A percentile compares a stretch with the other conserved stretches of the same genome.
These are phyloP conservation scores for Hygrophorus russula DNA, from an alignment of 768 basidiomycete species.

Conservation along the genomic window DNA sequence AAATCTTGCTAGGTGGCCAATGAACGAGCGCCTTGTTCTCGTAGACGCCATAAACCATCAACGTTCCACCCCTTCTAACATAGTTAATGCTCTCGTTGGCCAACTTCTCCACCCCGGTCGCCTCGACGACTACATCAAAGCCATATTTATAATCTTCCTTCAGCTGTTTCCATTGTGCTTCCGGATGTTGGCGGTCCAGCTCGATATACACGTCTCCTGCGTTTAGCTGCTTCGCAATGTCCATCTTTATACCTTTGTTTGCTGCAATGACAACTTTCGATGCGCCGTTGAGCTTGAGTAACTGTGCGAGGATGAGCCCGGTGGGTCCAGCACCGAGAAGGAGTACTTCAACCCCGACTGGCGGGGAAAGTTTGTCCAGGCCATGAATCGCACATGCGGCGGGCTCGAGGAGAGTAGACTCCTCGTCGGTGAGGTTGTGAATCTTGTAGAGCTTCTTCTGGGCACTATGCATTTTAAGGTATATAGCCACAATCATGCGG, in stretches of 20 bases:
- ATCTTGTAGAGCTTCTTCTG: conserved; percentile 79
- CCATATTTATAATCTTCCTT: conserved; percentile 79
- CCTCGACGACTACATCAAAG: conserved; percentile 59
- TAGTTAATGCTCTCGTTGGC: conserved; percentile 88
- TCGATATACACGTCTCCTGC: conserved; percentile 82
- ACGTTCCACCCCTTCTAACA: conserved; percentile 72
- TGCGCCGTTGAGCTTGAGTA: conserved; percentile 82
- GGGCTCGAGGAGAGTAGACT: conserved; percentile 81
- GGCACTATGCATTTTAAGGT: conserved; percentile 14
- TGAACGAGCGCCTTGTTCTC: conserved; percentile 67
- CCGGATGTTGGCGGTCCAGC: conserved; percentile 65
- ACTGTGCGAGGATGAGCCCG: conserved; percentile 78
- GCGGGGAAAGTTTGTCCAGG: conserved; percentile 75
- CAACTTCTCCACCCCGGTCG: conserved; percentile 69
- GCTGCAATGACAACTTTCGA: conserved; percentile 72
- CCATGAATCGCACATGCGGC: conserved; percentile 89
- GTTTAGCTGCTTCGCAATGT: conserved; percentile 69
- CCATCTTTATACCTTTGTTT: conserved; percentile 86
- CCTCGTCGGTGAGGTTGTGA: conserved; percentile 77
- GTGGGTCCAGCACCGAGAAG: conserved; percentile 88
- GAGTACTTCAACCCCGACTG: conserved; percentile 77
- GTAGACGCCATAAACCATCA: conserved; percentile 89
- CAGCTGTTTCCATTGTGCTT: conserved; percentile 68
- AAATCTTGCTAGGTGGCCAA: conserved; percentile 70
- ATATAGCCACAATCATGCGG: not conserved